Percentiles rank a stretch among this genome's conserved stretches.
Conservation (phyloP, 1,284 basidiomycete species). For the Neolentinus lepideus region DNA sequence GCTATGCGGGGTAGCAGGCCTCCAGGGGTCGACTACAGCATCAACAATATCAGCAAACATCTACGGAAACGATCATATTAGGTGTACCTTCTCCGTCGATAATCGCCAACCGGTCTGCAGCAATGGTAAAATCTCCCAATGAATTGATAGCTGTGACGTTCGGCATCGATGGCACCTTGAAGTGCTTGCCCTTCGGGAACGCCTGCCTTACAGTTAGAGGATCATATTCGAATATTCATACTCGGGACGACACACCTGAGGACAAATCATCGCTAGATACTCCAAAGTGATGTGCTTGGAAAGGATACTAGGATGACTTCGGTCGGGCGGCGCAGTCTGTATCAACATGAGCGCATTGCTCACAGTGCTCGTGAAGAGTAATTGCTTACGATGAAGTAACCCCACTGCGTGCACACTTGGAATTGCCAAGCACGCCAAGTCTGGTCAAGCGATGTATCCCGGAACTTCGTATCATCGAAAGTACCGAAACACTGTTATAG, state of each 20-base stretch:
- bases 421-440: conserved; percentile 87
- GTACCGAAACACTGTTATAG: conserved; percentile 80
- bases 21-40: conserved; percentile 78
- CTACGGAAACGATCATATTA: not conserved
- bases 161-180: conserved; percentile 64
- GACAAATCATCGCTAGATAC: conserved; percentile 78
- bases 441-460: conserved; percentile 53
- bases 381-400: conserved; percentile 68
- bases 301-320: conserved; percentile 60
- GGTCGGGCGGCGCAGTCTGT: conserved; percentile 64
- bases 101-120: conserved; percentile 74
- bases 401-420: conserved; percentile 94
- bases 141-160: conserved; percentile 77
- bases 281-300: conserved; percentile 71
- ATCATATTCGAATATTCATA: not conserved
- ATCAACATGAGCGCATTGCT: conserved; percentile 8
- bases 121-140: conserved; percentile 72
- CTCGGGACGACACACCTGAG: conserved; percentile 38
- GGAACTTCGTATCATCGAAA: conserved; percentile 61
- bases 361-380: conserved; percentile 11
- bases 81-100: conserved; percentile 28
- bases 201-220: conserved; percentile 36
- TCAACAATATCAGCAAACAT: not conserved
- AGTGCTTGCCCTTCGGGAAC: conserved; percentile 73
- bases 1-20: conserved; percentile 81